Base-by-base conservation (phyloP, 192 early-diverging fungal genomes). In the Backusella tarrabulga region DNA sequence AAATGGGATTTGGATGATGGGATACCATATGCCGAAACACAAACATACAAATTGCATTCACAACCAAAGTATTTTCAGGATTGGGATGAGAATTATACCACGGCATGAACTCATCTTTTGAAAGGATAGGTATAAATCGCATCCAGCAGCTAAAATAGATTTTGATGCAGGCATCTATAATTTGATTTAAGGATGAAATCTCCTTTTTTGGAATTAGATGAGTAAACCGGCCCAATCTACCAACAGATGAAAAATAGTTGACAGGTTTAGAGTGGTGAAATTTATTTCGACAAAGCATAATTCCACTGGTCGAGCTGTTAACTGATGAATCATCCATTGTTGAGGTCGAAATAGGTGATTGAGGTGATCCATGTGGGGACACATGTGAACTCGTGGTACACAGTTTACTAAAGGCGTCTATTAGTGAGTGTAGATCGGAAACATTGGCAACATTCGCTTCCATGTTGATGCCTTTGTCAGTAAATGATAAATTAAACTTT, bases 91-190 rank as follows among this genome's bases (percentile, higher is more conserved):
- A 40, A 14, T 71, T 40, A 54, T 83, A 83, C 82, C 82, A 83
- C n/a, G 35, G 40, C 66, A 80, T 77, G 67, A 83, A 83, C 71
- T 83, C 76, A 26, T 79, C 71, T 52, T 72, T 71, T 41, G 75
- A 36, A 6, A 83, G 35, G 8, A 83, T 77, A 4, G 79, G 79
- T n/a, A 66, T 73, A 44, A 68, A 73, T 38, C 79, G 66, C 50
- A 77, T 74, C 82, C 82, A 83, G 29, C 82, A 83, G 34, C 52
- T 50, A 29, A 83, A 80, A 68, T 78, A 83, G 19, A 74, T 42
- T 36, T 83, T 69, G 9, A 83, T 46, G 36, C 82, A 83, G 15
- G 54, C 68, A 74, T 77, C 76, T 4, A 73, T 74, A 17, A 83
- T 75, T 36, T 80, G 76, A 50, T 72, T 67, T 21, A 77, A 34